Conservation (phyloP, 2,329 filamentous ascomycete species). For the Madurella fahalii region DNA sequence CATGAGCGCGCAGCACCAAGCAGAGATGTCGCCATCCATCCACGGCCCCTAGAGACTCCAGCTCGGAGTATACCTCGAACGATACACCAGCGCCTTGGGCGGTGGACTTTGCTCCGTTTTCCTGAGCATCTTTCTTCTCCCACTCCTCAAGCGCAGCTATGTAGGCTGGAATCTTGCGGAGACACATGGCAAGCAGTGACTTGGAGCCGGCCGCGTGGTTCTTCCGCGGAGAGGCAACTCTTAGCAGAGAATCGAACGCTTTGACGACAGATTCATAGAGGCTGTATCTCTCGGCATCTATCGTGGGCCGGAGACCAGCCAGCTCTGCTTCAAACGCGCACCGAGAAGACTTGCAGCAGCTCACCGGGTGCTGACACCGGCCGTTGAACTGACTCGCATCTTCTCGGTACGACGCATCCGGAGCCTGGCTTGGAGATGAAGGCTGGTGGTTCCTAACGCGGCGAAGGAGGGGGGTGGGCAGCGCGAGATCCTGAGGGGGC, state of each 20-base stretch:
- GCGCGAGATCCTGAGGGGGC: constrained; percentile 24
- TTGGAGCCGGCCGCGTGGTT: constrained; percentile 27
- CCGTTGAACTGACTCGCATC: background rate
- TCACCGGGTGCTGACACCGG: constrained; percentile 11
- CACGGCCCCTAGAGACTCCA: constrained; percentile 42
- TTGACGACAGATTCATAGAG: constrained; percentile 45
- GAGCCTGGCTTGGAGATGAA: constrained; percentile 27
- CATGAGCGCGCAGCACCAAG: constrained; percentile 44
- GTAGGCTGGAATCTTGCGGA: constrained; percentile 46
- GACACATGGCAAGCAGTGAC: constrained; percentile 47
- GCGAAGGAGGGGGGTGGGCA: constrained; percentile 33
- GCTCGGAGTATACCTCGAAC: constrained; percentile 44
- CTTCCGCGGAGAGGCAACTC: constrained; percentile 33
- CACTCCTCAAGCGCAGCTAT: constrained; percentile 43
- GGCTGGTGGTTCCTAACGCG: constrained; percentile 29
- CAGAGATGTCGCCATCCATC: constrained; percentile 46
- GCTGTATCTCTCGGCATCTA: constrained; percentile 29
- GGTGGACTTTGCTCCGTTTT: constrained; percentile 34
- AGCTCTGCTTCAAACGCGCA: constrained; percentile 34
- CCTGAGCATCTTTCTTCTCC: constrained; percentile 37
- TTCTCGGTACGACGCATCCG: background rate
- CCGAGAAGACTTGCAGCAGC: constrained; percentile 16
- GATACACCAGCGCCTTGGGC: constrained; percentile 38
- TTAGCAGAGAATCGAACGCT: constrained; percentile 42
- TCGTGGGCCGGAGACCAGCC: constrained; percentile 30